Evolutionary conservation across 2,329 filamentous ascomycete genomes (phyloP).

Genomic region (Paecilomyces fulvus): DNA sequence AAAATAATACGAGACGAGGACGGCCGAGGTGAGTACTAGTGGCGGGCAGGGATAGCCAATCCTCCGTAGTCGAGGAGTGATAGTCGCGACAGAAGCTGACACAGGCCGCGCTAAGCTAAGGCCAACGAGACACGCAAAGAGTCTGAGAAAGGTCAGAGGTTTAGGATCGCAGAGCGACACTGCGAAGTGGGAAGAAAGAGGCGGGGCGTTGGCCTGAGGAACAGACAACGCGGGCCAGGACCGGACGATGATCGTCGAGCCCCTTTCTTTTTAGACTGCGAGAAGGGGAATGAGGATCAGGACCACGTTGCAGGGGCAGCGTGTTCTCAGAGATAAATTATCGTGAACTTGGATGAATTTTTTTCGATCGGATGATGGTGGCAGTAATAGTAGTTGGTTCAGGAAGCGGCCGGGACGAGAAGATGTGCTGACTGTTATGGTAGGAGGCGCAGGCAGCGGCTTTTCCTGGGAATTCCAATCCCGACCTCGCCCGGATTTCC

Average conservation of each 20-base stretch:
- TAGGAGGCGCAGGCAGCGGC: not conserved
- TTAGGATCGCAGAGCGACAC: not conserved
- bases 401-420: not conserved
- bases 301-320: too few species aligned
- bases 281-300: not conserved
- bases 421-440: not conserved
- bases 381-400: not conserved
- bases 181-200: not conserved
- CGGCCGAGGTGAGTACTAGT: not conserved
- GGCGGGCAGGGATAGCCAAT: not conserved
- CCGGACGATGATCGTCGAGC: conserved; percentile 11
- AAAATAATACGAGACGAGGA: not conserved
- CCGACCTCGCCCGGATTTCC: not conserved
- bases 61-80: not conserved
- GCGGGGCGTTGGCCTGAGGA: not conserved
- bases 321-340: not conserved
- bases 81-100: not conserved
- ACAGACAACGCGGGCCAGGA: not conserved
- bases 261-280: conserved; percentile 7
- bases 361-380: not conserved
- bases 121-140: not conserved
- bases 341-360: not conserved
- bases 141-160: not conserved
- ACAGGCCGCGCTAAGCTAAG: not conserved
- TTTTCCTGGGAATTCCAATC: not conserved